Conservation (phyloP, 2,329 filamentous ascomycete species). For the Helotiales sp. region DNA sequence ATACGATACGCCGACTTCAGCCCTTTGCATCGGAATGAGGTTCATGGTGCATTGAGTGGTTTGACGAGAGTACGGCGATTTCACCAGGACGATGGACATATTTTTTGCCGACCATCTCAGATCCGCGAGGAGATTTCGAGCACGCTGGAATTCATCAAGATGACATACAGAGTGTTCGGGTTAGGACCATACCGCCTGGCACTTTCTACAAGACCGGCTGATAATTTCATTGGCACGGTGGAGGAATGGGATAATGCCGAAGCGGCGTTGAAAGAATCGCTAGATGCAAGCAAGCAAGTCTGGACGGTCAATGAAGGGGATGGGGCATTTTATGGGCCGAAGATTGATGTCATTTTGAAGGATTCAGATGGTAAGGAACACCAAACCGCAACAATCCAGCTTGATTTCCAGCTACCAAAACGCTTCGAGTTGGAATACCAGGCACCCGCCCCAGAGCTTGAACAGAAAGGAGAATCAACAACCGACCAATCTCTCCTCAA, state of each 20-base stretch:
- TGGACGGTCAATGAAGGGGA: slow-evolving; percentile 83
- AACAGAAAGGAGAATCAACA: slow-evolving; percentile 57
- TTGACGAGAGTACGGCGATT: slow-evolving; percentile 85
- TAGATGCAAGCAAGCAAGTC: slow-evolving; percentile 65
- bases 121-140: slow-evolving; percentile 75
- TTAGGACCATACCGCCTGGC: slow-evolving; percentile 77
- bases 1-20: slow-evolving; percentile 88
- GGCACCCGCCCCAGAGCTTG: slow-evolving; percentile 67
- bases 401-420: slow-evolving; percentile 88
- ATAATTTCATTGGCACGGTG: slow-evolving; percentile 76
- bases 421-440: slow-evolving; percentile 79
- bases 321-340: slow-evolving; percentile 89
- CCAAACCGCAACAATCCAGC: slow-evolving; percentile 86
- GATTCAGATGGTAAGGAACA: slow-evolving; percentile 86
- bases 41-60: slow-evolving; percentile 80
- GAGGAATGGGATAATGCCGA: slow-evolving; percentile 75
- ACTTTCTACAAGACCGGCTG: slow-evolving; percentile 77
- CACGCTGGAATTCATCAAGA: slow-evolving; percentile 75
- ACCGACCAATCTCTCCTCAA: slow-evolving; percentile 54
- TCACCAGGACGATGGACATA: slow-evolving; percentile 90
- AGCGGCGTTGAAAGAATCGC: slow-evolving; percentile 64
- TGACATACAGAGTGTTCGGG: slow-evolving; percentile 71
- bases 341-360: slow-evolving; percentile 84
- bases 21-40: slow-evolving; percentile 83
- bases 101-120: slow-evolving; percentile 82